Conservation (phyloP, 345 rosid genomes). For the Syzygium jambos region DNA sequence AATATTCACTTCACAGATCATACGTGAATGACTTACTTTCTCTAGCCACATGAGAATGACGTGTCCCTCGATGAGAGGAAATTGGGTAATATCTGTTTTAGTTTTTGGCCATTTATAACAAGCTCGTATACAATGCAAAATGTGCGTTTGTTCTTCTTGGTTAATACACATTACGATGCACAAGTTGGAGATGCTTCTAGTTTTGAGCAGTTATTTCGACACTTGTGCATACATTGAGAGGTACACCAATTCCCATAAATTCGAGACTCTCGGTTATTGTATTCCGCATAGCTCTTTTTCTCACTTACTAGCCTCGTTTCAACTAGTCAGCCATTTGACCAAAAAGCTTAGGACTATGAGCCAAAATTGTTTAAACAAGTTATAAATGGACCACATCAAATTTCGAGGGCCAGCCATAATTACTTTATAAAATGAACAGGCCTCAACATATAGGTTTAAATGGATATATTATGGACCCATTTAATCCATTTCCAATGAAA, state of each 20-base stretch:
- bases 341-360: not conserved
- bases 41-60: not conserved
- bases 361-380: no score
- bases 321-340: not conserved
- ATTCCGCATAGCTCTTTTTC: not conserved
- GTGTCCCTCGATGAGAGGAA: not conserved
- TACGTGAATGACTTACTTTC: not conserved
- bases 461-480: no score
- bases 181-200: not conserved
- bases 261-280: not conserved
- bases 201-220: not conserved
- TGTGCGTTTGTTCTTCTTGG: no score
- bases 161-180: not conserved
- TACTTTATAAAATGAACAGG: no score
- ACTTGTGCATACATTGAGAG: not conserved
- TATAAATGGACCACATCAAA: no score
- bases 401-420: no score
- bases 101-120: accelerated
- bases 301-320: no score
- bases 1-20: no score
- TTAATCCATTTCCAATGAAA: no score
- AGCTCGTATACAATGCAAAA: not conserved
- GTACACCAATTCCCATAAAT: not conserved
- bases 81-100: no score
- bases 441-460: no score